Percentiles rank a stretch among this genome's conserved stretches.
Conservation (phyloP, 371 early-diverging fungal genomes). For the Apophysomyces trapeziformis region DNA sequence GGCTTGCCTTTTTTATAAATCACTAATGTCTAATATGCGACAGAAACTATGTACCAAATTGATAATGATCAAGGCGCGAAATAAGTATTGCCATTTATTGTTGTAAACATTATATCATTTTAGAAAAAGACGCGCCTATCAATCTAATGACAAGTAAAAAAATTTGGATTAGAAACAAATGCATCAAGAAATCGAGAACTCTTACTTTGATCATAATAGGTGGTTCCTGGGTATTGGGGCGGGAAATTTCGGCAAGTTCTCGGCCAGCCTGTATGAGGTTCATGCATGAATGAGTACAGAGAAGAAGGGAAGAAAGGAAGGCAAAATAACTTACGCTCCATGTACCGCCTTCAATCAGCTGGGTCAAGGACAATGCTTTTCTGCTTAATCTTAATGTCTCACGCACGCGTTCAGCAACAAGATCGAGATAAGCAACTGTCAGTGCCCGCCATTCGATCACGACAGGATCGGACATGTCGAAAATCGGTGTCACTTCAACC, state of each 20-base stretch:
- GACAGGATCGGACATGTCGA: constrained; percentile 80
- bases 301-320: neutral
- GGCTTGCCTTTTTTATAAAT: no score
- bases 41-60: no score
- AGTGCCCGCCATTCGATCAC: constrained; percentile 93
- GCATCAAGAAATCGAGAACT: neutral
- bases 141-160: constrained; percentile 11
- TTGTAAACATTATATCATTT: neutral
- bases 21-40: no score
- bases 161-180: neutral
- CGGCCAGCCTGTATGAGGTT: constrained; percentile 73
- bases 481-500: constrained; percentile 64
- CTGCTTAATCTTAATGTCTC: constrained; percentile 59
- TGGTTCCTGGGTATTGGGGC: constrained; percentile 86
- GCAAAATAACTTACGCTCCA: constrained; percentile 64
- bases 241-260: constrained; percentile 79
- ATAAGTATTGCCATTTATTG: no score
- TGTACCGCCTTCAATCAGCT: constrained; percentile 90
- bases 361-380: constrained; percentile 71
- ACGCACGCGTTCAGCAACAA: constrained; percentile 71
- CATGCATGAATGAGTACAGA: neutral
- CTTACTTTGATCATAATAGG: constrained; percentile 78
- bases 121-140: constrained; percentile 28
- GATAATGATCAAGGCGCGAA: no score
- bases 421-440: constrained; percentile 85